Evolutionary conservation across 176 grass and related monocot genomes (phyloP), one percentile per base, ranked within the genome.

Genomic region (Saccharum spontaneum): DNA sequence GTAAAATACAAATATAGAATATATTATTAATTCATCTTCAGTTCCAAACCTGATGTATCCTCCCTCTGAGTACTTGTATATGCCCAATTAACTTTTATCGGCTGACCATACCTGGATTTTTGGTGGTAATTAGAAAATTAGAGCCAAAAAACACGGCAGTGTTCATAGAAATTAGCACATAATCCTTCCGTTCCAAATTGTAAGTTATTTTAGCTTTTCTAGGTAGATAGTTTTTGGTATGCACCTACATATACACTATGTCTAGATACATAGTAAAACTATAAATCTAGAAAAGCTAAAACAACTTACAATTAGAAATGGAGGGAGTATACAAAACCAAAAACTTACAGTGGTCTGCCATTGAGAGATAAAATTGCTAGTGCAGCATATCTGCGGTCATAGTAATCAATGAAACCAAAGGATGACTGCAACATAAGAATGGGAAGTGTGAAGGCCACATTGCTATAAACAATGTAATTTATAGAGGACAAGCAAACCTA

Each of bases 51-150:
- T 98, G 96, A 98, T 52, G 96, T 98, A 39, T 98, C 96, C 83
- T 98, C 96, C 88, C 96, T 94, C 75, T 95, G 96, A 30, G 91
- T 89, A 79, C 96, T 98, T 78, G 96, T 87, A 71, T 98, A 98
- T 82, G 96, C 96, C 96, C 96, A 98, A 83, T 98, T 98, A 79
- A 98, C 96, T 93, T 94, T 95, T 63, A 98, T 87, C 74, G 93
- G 91, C 81, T 95, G 96, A 57, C 96, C 96, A 90, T 92, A 95
- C 77, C 96, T 98, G 83, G 87, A 30, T 73, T 82, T 70, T 63
- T 74, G 2, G 28, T 63, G 46, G 28, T 80, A n/a, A 80, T 50
- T 57, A 48, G 63, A 80, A 80, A 69, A 3, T 79, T 62, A 77
- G n/a, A 36, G 9, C 6, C 31, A 65, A 86, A 86, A 82, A 73